Conservation (phyloP, 164 flowering plant genomes). For the Chimonanthus praecox region DNA sequence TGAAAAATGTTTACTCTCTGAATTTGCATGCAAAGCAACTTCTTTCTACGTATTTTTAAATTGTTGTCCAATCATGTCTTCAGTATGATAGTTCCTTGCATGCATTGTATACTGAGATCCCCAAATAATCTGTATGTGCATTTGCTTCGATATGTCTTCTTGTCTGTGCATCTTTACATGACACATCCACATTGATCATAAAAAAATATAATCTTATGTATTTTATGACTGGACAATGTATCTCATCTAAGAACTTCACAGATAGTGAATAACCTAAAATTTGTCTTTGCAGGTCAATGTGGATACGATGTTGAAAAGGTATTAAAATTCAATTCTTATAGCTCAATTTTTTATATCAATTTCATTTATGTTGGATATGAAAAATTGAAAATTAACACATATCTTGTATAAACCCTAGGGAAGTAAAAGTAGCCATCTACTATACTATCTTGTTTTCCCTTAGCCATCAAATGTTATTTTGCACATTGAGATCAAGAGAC, state of each 20-base stretch:
- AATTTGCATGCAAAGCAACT: too few relatives aligned
- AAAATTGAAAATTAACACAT: neutral
- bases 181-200: neutral
- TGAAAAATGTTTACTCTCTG: too few relatives aligned
- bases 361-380: neutral
- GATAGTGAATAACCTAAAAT: slow-evolving; percentile 14
- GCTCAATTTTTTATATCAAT: neutral
- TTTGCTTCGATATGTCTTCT: neutral
- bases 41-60: too few relatives aligned
- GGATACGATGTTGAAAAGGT: slow-evolving; percentile 85
- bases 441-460: neutral
- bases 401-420: neutral
- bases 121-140: neutral
- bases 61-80: too few relatives aligned
- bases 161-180: neutral
- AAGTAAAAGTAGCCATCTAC: neutral
- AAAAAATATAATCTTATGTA: neutral
- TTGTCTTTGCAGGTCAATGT: slow-evolving; percentile 70
- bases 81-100: too few relatives aligned
- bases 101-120: too few relatives aligned
- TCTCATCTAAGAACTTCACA: neutral
- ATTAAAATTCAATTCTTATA: slow-evolving; percentile 7
- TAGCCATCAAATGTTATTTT: neutral
- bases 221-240: neutral
- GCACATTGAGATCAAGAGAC: neutral